Evolutionary conservation across 1,284 basidiomycete genomes (phyloP), one percentile per base, ranked within the genome.

Genomic region (Schizopora paradoxa): DNA sequence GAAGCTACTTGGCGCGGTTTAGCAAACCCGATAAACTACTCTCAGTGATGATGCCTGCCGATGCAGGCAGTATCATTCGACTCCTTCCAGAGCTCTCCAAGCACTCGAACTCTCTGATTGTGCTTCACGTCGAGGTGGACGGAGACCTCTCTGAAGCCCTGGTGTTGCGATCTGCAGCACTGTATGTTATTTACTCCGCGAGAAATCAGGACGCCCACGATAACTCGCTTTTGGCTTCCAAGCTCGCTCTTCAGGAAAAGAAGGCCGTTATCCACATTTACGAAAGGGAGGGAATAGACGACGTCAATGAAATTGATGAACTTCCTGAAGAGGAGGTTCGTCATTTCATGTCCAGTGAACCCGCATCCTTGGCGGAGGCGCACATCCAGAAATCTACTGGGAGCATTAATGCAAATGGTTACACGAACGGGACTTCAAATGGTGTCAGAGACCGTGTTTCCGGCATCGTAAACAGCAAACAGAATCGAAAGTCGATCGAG

Each of bases 241-340:
- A 77, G 39, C 65, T 90, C 33, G 83, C 87, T 3, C 68, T 69
- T 41, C 66, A 72, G 6, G 71, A 79, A 53, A 69, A 72, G 45
- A 75, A 72, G 41, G 73, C 77, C 2, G 90, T 95, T 13, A 72
- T 95, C 41, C 92, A 97, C 61, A 83, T 80, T 33, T 93, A 92
- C 61, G 79, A 85, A 29, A 63, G 63, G 4, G 59, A 58, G 6
- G 57, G 56, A 0, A 37, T 61, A 27, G 64, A 64, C 19, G 58
- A 46, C 56, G 5, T 59, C 79, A n/a, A 66, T 69, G 22, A 73
- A 82, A 53, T 65, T 86, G 13, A 55, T 73, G 5, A n/a, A n/a
- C n/a, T n/a, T n/a, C n/a, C n/a, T n/a, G 79, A 79, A 49, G 77
- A 79, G 22, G 64, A 74, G 40, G 64, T 86, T 10, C 66, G 68